phyloP scores from a whole-genome alignment of 768 basidiomycete species.

The Crepidotus variabilis region DNA sequence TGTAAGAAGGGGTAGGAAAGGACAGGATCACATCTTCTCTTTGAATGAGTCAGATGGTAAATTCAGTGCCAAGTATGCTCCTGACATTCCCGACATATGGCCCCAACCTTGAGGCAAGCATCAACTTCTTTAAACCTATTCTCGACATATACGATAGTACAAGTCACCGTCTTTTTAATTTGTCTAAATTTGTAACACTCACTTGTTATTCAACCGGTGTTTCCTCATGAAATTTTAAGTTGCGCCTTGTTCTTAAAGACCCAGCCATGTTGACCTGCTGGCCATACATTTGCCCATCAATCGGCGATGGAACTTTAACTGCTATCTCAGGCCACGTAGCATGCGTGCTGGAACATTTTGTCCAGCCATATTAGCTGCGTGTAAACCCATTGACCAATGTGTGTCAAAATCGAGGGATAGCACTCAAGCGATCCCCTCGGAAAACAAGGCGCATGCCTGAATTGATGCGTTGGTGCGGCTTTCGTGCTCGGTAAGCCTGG shows the following conservation, averaged over 20 bases:
- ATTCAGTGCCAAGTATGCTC: background rate
- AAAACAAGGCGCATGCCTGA: background rate
- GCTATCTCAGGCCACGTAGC: no score
- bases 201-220: background rate
- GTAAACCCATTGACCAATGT: background rate
- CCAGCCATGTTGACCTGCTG: background rate
- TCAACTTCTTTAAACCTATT: background rate
- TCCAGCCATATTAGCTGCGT: no score
- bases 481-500: background rate
- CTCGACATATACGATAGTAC: background rate
- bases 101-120: background rate
- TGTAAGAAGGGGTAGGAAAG: no score
- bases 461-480: background rate
- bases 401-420: background rate
- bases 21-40: no score
- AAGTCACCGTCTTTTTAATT: background rate
- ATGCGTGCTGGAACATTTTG: no score
- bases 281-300: background rate
- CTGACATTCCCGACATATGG: background rate
- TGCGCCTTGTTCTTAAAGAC: background rate
- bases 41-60: no score
- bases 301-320: background rate
- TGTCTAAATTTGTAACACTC: background rate
- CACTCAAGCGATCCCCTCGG: background rate
- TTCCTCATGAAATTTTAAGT: background rate